A percentile compares a stretch with the other conserved stretches of the same genome.
Conservation (phyloP, 352 stramenopile genomes). For the Peronospora farinosa region DNA sequence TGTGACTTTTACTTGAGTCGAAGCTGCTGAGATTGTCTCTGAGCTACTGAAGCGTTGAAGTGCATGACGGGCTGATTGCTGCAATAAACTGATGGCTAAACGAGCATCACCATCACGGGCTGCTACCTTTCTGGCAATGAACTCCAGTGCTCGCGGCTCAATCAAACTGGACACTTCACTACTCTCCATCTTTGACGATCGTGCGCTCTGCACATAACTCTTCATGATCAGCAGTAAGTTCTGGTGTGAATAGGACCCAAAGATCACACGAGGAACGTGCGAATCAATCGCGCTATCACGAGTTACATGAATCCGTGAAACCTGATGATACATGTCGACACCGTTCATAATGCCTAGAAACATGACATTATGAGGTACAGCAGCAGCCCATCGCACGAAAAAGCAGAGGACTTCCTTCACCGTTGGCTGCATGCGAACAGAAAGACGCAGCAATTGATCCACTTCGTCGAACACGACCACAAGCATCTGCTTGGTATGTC, state of each 20-base stretch:
- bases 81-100: constrained; percentile 48
- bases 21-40: not conserved
- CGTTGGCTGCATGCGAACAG: constrained; percentile 28
- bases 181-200: not conserved
- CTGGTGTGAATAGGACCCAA: constrained; percentile 50
- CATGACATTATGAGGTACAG: constrained; percentile 30
- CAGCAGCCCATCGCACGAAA: constrained; percentile 46
- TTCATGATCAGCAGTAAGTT: constrained; percentile 46
- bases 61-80: constrained; percentile 44
- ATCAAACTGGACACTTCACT: constrained; percentile 20
- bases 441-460: constrained; percentile 52
- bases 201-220: constrained; percentile 27
- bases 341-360: constrained; percentile 73
- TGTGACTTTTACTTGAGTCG: constrained; percentile 18
- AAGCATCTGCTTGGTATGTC: constrained; percentile 5
- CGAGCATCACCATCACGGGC: constrained; percentile 62
- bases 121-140: constrained; percentile 62
- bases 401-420: constrained; percentile 57
- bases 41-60: constrained; percentile 21
- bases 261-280: constrained; percentile 41
- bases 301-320: constrained; percentile 29
- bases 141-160: constrained; percentile 46
- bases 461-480: constrained; percentile 65
- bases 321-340: constrained; percentile 62
- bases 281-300: constrained; percentile 8